A percentile compares a stretch with the other conserved stretches of the same genome.
phyloP scores from a whole-genome alignment of 306 rosid species.

The Trifolium subterraneum region DNA sequence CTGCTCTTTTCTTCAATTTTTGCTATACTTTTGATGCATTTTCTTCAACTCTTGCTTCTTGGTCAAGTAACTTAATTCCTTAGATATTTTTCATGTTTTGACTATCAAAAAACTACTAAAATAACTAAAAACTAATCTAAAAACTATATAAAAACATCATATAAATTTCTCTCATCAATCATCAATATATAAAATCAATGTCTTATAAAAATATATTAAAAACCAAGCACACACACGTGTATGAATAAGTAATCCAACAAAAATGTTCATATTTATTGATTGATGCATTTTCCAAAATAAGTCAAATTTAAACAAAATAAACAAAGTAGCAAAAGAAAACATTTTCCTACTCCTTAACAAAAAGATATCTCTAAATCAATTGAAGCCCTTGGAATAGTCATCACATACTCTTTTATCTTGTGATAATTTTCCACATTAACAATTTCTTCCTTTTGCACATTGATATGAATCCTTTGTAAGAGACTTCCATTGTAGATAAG shows the following conservation, averaged over 20 bases:
- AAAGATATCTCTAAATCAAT: constrained; percentile 28
- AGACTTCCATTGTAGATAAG: background rate
- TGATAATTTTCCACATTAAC: background rate
- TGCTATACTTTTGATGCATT: too few relatives aligned
- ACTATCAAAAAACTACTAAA: too few relatives aligned
- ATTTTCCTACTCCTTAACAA: background rate
- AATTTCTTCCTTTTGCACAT: background rate
- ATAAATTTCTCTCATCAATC: too few relatives aligned
- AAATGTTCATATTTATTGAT: background rate
- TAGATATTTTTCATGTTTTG: too few relatives aligned
- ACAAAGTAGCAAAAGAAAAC: background rate
- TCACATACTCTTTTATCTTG: background rate
- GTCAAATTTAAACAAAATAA: background rate
- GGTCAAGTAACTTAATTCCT: too few relatives aligned
- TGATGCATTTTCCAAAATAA: background rate
- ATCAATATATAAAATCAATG: too few relatives aligned
- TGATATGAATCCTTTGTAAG: constrained; percentile 10
- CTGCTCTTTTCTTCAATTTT: too few relatives aligned
- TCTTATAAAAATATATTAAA: background rate
- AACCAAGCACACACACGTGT: background rate
- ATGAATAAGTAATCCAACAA: background rate
- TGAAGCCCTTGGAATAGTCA: background rate
- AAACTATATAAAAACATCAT: too few relatives aligned
- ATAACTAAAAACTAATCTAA: too few relatives aligned
- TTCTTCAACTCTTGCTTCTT: too few relatives aligned